Conservation (phyloP, 1,284 basidiomycete genomes). For the Puccinia coronata region DNA sequence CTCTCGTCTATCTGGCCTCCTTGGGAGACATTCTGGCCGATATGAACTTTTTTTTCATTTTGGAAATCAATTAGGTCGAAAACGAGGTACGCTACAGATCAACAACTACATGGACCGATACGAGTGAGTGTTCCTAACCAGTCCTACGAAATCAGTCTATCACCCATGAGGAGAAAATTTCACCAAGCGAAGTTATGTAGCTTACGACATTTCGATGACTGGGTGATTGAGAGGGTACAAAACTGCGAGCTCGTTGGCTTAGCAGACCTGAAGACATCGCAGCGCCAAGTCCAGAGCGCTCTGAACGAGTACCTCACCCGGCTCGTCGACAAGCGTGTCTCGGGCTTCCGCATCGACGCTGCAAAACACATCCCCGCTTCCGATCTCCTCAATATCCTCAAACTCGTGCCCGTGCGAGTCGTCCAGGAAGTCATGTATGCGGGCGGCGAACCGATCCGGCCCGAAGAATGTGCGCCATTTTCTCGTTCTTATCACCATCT, state of each 20-base stretch:
- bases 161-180: neutral
- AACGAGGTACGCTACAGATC: constrained; percentile 10
- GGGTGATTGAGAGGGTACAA: constrained; percentile 25
- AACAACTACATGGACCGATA: constrained; percentile 22
- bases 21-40: neutral
- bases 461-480: constrained; percentile 33
- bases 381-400: constrained; percentile 22
- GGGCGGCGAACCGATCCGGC: constrained; percentile 28
- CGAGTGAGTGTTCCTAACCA: constrained; percentile 5
- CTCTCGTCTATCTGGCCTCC: neutral
- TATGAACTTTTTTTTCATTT: neutral
- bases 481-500: too few relatives aligned
- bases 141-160: neutral
- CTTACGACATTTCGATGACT: neutral
- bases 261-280: constrained; percentile 26
- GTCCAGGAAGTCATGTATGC: constrained; percentile 37
- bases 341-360: constrained; percentile 38
- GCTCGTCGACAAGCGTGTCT: constrained; percentile 1
- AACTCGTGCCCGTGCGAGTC: neutral
- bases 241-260: constrained; percentile 47
- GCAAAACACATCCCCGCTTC: constrained; percentile 43
- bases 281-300: neutral
- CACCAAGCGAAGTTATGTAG: neutral
- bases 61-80: constrained; percentile 13
- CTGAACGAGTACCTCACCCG: constrained; percentile 1